A percentile compares a stretch with the other conserved stretches of the same genome.
phyloP scores from a whole-genome alignment of 495 filamentous ascomycete genomes.

The Annulohypoxylon maeteangense region DNA sequence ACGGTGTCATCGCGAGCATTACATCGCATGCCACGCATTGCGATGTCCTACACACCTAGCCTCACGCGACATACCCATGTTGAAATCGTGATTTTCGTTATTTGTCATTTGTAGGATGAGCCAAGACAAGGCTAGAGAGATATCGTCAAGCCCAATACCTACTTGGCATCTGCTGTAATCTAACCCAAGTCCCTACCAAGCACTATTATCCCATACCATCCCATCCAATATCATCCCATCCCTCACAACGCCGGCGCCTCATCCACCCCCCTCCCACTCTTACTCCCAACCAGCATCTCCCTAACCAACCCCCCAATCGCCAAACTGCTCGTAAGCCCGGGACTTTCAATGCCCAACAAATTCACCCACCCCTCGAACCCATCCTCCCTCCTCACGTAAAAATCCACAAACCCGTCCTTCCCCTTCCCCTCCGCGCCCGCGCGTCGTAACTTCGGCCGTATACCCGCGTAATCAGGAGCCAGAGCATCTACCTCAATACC shows the following conservation, averaged over 20 bases:
- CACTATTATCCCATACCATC: no score
- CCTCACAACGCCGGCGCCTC: conserved; percentile 4
- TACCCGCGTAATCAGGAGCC: conserved; percentile 87
- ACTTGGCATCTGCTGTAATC: neutral
- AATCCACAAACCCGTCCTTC: conserved; percentile 80
- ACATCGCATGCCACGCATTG: neutral
- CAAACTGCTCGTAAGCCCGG: conserved; percentile 88
- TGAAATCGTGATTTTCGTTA: neutral
- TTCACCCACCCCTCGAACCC: conserved; percentile 91
- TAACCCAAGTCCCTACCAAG: neutral
- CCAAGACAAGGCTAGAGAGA: neutral
- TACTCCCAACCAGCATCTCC: conserved; percentile 71
- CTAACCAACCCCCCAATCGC: conserved; percentile 89
- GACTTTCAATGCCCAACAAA: conserved; percentile 92
- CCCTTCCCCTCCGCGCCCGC: conserved; percentile 65
- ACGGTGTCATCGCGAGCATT: neutral
- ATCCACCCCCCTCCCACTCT: conserved; percentile 3
- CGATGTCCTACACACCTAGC: neutral
- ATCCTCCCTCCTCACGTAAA: conserved; percentile 82
- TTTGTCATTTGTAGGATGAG: neutral
- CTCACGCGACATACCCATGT: neutral
- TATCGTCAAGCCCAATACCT: neutral
- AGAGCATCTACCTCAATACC: conserved; percentile 72
- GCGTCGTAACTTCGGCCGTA: conserved; percentile 84
- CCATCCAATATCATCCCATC: neutral